These are phyloP conservation scores for Phytophthora citricola DNA, from an alignment of 352 stramenopile species.

Conservation along the genomic window DNA sequence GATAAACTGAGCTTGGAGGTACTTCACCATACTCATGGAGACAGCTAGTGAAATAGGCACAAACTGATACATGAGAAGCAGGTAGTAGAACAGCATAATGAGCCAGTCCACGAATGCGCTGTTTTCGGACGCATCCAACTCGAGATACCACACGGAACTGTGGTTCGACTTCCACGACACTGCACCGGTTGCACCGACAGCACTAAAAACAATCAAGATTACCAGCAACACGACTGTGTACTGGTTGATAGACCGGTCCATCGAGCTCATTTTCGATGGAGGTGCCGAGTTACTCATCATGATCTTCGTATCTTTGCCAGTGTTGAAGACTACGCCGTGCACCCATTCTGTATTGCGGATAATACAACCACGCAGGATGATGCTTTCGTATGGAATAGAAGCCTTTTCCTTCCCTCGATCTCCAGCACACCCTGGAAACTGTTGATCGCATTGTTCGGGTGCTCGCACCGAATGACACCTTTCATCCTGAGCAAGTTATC, in stretches of 20 bases:
- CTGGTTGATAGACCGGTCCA: constrained; percentile 84
- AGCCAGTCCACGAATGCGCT: constrained; percentile 65
- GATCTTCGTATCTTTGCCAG: constrained; percentile 94
- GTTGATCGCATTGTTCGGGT: constrained; percentile 91
- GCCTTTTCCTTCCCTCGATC: constrained; percentile 57
- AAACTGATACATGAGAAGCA: constrained; percentile 97
- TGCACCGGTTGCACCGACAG: constrained; percentile 61
- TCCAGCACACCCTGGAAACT: constrained; percentile 91
- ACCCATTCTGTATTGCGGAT: constrained; percentile 95
- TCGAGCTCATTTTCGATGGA: constrained; percentile 88
- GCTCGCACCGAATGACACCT: constrained; percentile 74
- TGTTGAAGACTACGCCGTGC: constrained; percentile 94
- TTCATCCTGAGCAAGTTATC: constrained; percentile 60
- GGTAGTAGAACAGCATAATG: constrained; percentile 92
- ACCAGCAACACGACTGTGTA: constrained; percentile 78
- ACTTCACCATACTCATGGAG: constrained; percentile 96
- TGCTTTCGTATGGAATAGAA: constrained; percentile 79
- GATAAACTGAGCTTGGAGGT: constrained; percentile 95
- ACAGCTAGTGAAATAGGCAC: constrained; percentile 98
- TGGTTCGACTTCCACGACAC: constrained; percentile 59
- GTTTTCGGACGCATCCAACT: constrained; percentile 41
- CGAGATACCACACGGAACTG: constrained; percentile 68
- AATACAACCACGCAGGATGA: constrained; percentile 92
- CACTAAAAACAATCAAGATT: constrained; percentile 74
- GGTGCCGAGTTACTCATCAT: constrained; percentile 87